Base-by-base conservation (phyloP, 352 stramenopile genomes). In the Elongisporangium anandrum region DNA sequence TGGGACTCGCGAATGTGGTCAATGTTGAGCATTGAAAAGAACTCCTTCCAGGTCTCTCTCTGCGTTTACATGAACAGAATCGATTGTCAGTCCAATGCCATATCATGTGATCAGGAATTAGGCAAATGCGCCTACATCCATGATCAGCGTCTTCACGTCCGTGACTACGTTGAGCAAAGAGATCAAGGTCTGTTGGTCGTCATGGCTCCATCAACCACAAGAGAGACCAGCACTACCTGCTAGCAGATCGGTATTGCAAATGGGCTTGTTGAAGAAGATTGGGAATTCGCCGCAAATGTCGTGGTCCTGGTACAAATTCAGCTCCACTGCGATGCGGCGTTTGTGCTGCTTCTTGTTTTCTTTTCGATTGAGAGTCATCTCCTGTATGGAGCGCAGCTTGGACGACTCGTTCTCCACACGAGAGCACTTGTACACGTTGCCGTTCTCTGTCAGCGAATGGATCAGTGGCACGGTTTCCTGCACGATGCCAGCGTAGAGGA, bases 271-370 rank as follows among this genome's bases (percentile, higher is more conserved):
- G 64, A 84, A 89, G 0, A 92, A 56, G 4, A 90, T 69, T 1
- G 81, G 75, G 39, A 77, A 88, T 34, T 88, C 81, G 13, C 79
- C 82, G 38, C 85, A 94, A 45, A 94, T 75, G 56, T 94, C 85
- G 57, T 91, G 85, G 49, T 91, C 82, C 51, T 91, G 80, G 57
- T 89, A 94, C 60, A 94, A 50, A 52, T 77, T 91, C 16, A 90
- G 70, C 59, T 94, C 85, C 8, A 94, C 62, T 23, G 79, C 78
- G 20, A 83, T 73, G 24, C 79, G 77, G 15, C 73, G 78, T 16
- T 55, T 64, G 50, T 77, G 68, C 52, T 82, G 76, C 23, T 71
- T 52, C 49, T 66, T 45, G 50, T 79, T 71, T 52, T 78, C 38
- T 6, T 56, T 50, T 10, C 56, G 26, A 4, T 54, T 39, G 55